A percentile compares a stretch with the other conserved stretches of the same genome.
Evolutionary conservation across 495 filamentous ascomycete genomes (phyloP).

Genomic region (Penicillium malachiteum): DNA sequence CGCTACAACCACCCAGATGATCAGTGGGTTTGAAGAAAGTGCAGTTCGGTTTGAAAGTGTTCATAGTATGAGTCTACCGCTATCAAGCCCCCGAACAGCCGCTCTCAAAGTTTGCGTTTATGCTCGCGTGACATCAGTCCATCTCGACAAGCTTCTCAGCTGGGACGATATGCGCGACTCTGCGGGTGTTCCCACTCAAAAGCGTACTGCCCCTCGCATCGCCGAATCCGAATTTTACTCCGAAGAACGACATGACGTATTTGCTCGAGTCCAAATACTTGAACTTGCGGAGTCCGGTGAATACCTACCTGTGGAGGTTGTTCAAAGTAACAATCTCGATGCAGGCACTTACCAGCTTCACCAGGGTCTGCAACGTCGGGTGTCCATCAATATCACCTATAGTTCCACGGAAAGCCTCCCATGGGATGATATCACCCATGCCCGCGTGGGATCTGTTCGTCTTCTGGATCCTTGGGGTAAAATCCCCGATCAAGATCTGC

Average conservation of each 20-base stretch:
- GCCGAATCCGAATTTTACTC: conserved; percentile 89
- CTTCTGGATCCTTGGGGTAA: conserved; percentile 83
- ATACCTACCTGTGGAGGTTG: conserved; percentile 88
- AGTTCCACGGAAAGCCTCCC: conserved; percentile 83
- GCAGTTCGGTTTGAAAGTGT: conserved; percentile 94
- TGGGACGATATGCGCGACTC: conserved; percentile 97
- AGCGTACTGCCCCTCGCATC: conserved; percentile 69
- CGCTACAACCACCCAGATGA: conserved; percentile 90
- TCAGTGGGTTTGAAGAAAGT: conserved; percentile 92
- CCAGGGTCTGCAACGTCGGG: conserved; percentile 87
- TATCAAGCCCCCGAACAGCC: conserved; percentile 71
- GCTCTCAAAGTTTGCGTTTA: conserved; percentile 89
- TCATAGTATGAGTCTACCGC: conserved; percentile 97
- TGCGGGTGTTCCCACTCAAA: conserved; percentile 47
- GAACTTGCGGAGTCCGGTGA: conserved; percentile 89
- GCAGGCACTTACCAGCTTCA: conserved; percentile 89
- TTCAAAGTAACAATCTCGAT: conserved; percentile 79
- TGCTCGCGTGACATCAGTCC: conserved; percentile 86
- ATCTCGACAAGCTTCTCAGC: conserved; percentile 94
- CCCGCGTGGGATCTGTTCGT: conserved; percentile 76
- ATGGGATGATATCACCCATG: conserved; percentile 74
- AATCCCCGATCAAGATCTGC: conserved; percentile 71
- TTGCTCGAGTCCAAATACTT: conserved; percentile 80
- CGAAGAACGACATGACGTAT: conserved; percentile 91
- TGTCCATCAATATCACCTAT: conserved; percentile 82